Percentiles rank a stretch among this genome's conserved stretches.
phyloP scores from a whole-genome alignment of 2,329 filamentous ascomycete genomes.

The Biscogniauxia marginata region DNA sequence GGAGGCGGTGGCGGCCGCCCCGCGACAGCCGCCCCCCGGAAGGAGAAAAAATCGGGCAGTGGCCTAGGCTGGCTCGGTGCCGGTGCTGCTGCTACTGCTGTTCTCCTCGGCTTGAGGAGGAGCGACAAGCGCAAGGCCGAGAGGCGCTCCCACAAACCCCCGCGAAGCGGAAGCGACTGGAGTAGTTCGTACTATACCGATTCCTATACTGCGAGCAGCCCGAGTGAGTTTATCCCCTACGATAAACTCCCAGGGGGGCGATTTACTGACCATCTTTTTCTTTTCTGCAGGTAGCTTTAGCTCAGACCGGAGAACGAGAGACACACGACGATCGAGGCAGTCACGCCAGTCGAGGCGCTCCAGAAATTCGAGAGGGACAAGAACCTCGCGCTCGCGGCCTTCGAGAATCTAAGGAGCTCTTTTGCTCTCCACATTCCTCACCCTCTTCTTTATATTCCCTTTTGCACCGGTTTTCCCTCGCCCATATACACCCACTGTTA shows the following conservation, averaged over 20 bases:
- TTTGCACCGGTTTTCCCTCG: neutral
- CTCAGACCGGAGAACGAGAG: slow-evolving; percentile 43
- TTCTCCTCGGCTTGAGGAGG: slow-evolving; percentile 54
- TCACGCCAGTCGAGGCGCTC: slow-evolving; percentile 26
- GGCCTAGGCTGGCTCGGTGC: slow-evolving; percentile 54
- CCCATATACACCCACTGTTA: neutral
- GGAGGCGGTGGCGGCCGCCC: slow-evolving; percentile 48
- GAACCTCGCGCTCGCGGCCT: slow-evolving; percentile 20
- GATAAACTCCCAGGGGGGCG: slow-evolving; percentile 23
- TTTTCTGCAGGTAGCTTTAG: slow-evolving; percentile 43
- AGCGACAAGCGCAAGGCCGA: slow-evolving; percentile 44
- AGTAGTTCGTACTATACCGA: slow-evolving; percentile 55
- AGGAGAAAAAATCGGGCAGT: slow-evolving; percentile 52
- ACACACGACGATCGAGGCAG: slow-evolving; percentile 32
- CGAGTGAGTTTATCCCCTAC: slow-evolving; percentile 46
- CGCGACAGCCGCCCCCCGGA: slow-evolving; percentile 32
- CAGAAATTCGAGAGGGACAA: slow-evolving; percentile 27
- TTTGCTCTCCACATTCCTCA: neutral
- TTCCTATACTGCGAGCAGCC: slow-evolving; percentile 50
- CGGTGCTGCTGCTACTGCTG: slow-evolving; percentile 48
- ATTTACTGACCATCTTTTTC: slow-evolving; percentile 26
- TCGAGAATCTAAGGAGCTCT: slow-evolving; percentile 20
- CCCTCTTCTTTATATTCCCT: slow-evolving; percentile 2
- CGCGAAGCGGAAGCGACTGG: slow-evolving; percentile 47
- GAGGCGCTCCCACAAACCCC: slow-evolving; percentile 35